A percentile compares a stretch with the other conserved stretches of the same genome.
Conservation (phyloP, 768 basidiomycete species). For the Rhizopogon salebrosus region DNA sequence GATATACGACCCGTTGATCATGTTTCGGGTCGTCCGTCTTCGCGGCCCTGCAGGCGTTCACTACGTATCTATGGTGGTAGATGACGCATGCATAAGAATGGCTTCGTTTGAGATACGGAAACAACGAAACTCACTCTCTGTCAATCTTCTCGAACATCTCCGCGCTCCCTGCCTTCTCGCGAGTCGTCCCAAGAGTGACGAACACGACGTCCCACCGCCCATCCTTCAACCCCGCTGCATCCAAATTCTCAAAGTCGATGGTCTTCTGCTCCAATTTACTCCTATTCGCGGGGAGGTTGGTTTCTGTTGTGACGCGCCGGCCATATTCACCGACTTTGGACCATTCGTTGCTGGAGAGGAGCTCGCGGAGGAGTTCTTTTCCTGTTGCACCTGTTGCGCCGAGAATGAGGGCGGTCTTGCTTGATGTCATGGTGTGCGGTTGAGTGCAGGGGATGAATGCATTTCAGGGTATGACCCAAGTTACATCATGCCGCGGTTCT, state of each 20-base stretch:
- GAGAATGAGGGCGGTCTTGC: slow-evolving; percentile 59
- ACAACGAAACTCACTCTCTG: slow-evolving; percentile 48
- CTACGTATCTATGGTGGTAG: slow-evolving; percentile 50
- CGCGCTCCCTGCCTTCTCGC: slow-evolving; percentile 53
- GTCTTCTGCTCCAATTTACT: slow-evolving; percentile 65
- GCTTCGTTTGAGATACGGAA: background rate
- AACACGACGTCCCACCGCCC: slow-evolving; percentile 73
- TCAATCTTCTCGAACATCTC: slow-evolving; percentile 75
- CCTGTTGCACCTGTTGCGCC: slow-evolving; percentile 75
- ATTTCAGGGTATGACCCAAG: too few relatives aligned
- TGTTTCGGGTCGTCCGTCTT: slow-evolving; percentile 39
- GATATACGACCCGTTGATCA: slow-evolving; percentile 61
- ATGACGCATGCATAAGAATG: background rate
- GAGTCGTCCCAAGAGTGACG: slow-evolving; percentile 70
- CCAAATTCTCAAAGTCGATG: slow-evolving; percentile 66
- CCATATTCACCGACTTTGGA: slow-evolving; percentile 66
- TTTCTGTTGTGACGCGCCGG: slow-evolving; percentile 47
- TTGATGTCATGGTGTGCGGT: background rate
- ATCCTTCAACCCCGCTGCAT: slow-evolving; percentile 42
- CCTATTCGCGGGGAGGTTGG: slow-evolving; percentile 30
- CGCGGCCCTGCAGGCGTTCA: slow-evolving; percentile 66
- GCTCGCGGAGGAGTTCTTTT: slow-evolving; percentile 50
- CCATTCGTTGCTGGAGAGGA: slow-evolving; percentile 53
- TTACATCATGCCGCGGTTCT: background rate
- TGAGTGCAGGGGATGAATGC: background rate